Evolutionary conservation across 2,329 filamentous ascomycete genomes (phyloP).

Genomic region (Neofusicoccum laricinum): DNA sequence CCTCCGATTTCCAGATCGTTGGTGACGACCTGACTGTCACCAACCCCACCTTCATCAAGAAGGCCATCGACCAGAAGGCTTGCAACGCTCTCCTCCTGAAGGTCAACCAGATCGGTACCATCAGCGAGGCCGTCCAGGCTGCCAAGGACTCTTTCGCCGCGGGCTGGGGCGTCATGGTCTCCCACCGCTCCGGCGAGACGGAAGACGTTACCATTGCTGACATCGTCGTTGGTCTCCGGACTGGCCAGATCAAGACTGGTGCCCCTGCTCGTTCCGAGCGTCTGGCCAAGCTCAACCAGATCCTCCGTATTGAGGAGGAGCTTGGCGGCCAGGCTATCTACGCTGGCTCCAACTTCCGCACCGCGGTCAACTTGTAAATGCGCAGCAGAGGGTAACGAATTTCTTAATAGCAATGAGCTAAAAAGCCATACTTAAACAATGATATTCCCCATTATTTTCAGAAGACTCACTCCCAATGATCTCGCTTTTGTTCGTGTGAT

Average conservation of each 20-base stretch:
- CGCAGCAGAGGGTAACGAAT: neutral
- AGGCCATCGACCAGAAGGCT: constrained; percentile 97
- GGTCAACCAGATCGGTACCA: constrained; percentile 99
- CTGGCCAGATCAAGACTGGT: constrained; percentile 99
- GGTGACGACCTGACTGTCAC: constrained; percentile 98
- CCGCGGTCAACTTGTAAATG: constrained; percentile 76
- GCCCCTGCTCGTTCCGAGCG: constrained; percentile 95
- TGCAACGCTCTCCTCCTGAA: constrained; percentile 98
- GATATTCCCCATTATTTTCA: constrained; percentile 9
- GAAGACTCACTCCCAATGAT: neutral
- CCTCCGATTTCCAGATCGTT: constrained; percentile 96
- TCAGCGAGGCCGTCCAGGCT: constrained; percentile 98
- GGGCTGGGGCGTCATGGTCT: constrained; percentile 99
- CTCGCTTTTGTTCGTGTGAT: neutral
- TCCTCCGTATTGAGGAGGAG: constrained; percentile 99
- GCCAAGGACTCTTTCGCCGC: constrained; percentile 97
- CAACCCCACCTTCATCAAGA: constrained; percentile 99
- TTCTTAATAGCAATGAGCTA: constrained; percentile 13
- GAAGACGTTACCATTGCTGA: constrained; percentile 99
- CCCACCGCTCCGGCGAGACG: constrained; percentile 97
- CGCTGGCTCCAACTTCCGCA: constrained; percentile 90
- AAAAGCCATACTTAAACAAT: constrained; percentile 11
- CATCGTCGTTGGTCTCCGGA: constrained; percentile 92
- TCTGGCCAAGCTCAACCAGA: constrained; percentile 99
- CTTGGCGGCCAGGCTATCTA: constrained; percentile 88